Evolutionary conservation across 768 basidiomycete species (phyloP), one percentile per base, ranked within the genome.

Genomic region (Lactarius akahatsu): DNA sequence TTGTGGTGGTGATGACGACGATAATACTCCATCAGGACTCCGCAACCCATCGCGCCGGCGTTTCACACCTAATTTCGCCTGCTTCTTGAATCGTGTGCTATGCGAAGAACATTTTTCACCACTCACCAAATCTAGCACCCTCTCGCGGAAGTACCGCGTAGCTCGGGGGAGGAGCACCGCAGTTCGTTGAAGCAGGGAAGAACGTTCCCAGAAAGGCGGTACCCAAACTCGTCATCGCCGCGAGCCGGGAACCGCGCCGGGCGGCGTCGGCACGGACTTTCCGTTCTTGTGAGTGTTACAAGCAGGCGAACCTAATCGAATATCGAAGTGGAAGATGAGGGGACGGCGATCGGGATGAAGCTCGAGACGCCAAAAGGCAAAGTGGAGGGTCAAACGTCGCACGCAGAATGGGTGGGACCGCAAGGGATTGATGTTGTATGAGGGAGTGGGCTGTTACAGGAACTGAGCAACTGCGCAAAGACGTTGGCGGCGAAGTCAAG

Each of bases 111-210:
- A n/a, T 30, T 5, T n/a, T 41, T 50, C 47, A 34, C 16, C 34
- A 32, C 60, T 57, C 56, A 66, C 56, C 43, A 7, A 26, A 50
- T 16, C 36, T 57, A 30, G 43, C 18, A 40, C 40, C 66, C 61
- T 66, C 61, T 67, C 66, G 66, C 66, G 57, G 65, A 66, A 66
- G 66, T 64, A 47, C 47, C 57, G 61, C 66, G 20, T 45, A 15
- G 47, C 23, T 18, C 47, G 20, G 4, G 36, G 28, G 16, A 36
- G 1, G 57, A 18, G 47, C 38, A 56, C 11, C 28, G 11, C 3
- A 26, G n/a, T n/a, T 26, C 26, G 9, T 20, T 59, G 38, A 30
- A 67, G 40, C 4, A 36, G 57, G 59, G 50, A 57, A 66, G 26
- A 28, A 57, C 23, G 38, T 13, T 54, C 50, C 61, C 30, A 23